These are phyloP conservation scores for Xerocomus amazonicus DNA, from an alignment of 1,284 basidiomycete species.

Conservation along the genomic window DNA sequence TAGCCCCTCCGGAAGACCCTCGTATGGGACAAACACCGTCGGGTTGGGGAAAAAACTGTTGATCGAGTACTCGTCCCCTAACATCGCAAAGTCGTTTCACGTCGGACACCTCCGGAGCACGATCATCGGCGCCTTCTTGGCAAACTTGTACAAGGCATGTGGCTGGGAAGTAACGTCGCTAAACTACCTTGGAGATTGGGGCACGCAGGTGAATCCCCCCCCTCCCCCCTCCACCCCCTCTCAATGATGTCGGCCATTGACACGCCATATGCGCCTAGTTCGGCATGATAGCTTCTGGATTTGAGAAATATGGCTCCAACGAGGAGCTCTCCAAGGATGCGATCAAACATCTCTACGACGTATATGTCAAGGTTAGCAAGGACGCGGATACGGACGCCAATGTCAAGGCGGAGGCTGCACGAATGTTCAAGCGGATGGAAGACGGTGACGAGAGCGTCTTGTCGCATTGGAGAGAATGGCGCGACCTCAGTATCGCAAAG, in stretches of 20 bases:
- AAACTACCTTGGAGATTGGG: conserved; percentile 97
- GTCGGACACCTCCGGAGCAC: conserved; percentile 96
- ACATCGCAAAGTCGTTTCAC: conserved; percentile 99
- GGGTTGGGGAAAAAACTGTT: conserved; percentile 79
- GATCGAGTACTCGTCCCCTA: conserved; percentile 93
- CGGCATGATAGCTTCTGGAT: conserved; percentile 89
- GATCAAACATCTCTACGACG: conserved; percentile 92
- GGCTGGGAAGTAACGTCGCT: conserved; percentile 91
- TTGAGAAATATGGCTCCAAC: conserved; percentile 87
- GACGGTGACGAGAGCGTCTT: conserved; percentile 85
- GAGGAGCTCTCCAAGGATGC: conserved; percentile 84
- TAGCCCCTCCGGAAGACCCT: conserved; percentile 48
- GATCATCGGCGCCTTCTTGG: conserved; percentile 94
- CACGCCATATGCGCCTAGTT: conserved; percentile 43
- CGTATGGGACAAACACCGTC: conserved; percentile 73
- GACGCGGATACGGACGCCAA: conserved; percentile 71
- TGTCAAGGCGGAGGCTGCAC: conserved; percentile 82
- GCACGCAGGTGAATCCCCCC: conserved; percentile 85
- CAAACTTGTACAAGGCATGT: conserved; percentile 88
- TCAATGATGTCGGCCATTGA: conserved; percentile 4
- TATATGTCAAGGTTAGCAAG: conserved; percentile 93
- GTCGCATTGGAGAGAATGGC: conserved; percentile 90
- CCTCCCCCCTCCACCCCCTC: conserved; percentile 10
- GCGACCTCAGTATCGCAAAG: conserved; percentile 87
- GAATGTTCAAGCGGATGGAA: conserved; percentile 97